phyloP scores from a whole-genome alignment of 495 filamentous ascomycete genomes.

The Lindgomyces ingoldianus region DNA sequence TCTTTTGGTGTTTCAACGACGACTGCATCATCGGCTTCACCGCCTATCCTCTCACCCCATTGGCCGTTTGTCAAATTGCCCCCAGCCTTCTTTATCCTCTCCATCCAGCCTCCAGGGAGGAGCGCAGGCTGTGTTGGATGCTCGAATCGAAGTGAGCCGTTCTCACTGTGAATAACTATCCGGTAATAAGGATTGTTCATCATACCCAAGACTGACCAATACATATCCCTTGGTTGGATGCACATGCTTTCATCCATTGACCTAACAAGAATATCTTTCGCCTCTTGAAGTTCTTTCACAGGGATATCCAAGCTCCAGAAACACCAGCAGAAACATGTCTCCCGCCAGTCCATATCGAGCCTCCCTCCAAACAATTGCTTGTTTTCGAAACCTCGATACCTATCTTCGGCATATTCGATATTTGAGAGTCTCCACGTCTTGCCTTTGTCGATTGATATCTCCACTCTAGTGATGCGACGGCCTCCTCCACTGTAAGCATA shows the following conservation, averaged over 20 bases:
- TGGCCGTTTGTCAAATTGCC: conserved; percentile 79
- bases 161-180: conserved; percentile 74
- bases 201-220: conserved; percentile 96
- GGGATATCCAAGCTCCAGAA: conserved; percentile 84
- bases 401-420: conserved; percentile 84
- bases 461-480: conserved; percentile 78
- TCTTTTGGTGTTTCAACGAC: conserved; percentile 57
- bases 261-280: conserved; percentile 76
- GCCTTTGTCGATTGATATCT: conserved; percentile 84
- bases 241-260: conserved; percentile 93
- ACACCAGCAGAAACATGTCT: conserved; percentile 88
- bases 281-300: conserved; percentile 59
- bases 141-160: conserved; percentile 71
- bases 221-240: conserved; percentile 89
- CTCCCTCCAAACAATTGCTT: conserved; percentile 73
- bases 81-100: conserved; percentile 83
- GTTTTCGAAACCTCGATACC: conserved; percentile 70
- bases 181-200: conserved; percentile 99
- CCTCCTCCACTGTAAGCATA: conserved; percentile 93
- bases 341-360: conserved; percentile 80
- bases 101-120: conserved; percentile 91
- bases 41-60: conserved; percentile 76
- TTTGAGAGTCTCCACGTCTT: conserved; percentile 78
- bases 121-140: conserved; percentile 85
- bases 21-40: conserved; percentile 53